These are phyloP conservation scores for Diospyros kaki DNA, from an alignment of 148 eudicot species.

Conservation along the genomic window DNA sequence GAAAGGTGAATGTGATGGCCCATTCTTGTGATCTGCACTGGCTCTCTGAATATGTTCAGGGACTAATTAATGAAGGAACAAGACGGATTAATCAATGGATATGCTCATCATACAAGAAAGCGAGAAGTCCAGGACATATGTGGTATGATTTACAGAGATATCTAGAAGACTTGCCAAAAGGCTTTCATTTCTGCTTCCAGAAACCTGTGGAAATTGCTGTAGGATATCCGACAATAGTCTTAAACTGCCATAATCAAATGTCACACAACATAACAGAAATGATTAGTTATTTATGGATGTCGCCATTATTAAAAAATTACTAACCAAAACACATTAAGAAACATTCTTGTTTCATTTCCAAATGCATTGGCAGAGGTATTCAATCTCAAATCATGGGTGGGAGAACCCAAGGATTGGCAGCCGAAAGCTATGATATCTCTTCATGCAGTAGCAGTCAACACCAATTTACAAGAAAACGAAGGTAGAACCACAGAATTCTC, in stretches of 20 bases:
- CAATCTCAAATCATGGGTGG: slow-evolving; percentile 73
- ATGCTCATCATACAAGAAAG: not conserved
- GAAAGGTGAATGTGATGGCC: not conserved
- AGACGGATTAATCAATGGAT: not conserved
- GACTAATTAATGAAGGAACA: not conserved
- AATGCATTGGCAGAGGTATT: slow-evolving; percentile 46
- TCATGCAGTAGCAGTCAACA: slow-evolving; percentile 87
- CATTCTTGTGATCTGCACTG: not conserved
- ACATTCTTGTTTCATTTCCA: not conserved
- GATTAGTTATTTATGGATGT: not conserved
- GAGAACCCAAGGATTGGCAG: slow-evolving; percentile 70
- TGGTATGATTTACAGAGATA: too few species aligned
- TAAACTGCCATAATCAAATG: not conserved
- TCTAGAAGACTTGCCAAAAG: too few species aligned
- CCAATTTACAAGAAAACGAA: slow-evolving; percentile 80
- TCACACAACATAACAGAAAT: not conserved
- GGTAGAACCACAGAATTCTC: slow-evolving; percentile 33
- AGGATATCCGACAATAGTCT: not conserved
- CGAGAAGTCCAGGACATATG: not conserved
- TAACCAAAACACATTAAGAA: not conserved
- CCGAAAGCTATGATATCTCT: slow-evolving; percentile 72
- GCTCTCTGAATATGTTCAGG: not conserved
- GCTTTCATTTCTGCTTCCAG: too few species aligned
- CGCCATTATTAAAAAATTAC: too few species aligned
- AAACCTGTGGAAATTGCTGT: not conserved